Evolutionary conservation across 2,329 filamentous ascomycete species (phyloP).

Genomic region (Exserohilum turcica): DNA sequence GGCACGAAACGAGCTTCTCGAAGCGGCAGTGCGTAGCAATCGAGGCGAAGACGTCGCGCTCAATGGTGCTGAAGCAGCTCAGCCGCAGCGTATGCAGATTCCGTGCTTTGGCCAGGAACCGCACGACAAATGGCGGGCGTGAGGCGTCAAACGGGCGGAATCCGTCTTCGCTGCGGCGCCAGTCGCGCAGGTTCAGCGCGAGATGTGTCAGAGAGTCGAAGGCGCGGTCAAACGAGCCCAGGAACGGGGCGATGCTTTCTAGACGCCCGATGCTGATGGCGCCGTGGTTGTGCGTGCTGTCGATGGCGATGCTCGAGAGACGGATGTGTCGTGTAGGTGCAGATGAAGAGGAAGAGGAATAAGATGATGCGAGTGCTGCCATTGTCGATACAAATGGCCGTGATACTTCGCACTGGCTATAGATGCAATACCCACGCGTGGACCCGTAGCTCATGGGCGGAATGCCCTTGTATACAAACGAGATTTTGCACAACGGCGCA

Average conservation of each 20-base stretch:
- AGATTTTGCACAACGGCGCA: slow-evolving; percentile 1
- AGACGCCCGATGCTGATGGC: slow-evolving; percentile 30
- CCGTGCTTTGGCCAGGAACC: slow-evolving; percentile 32
- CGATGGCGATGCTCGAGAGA: slow-evolving; percentile 13
- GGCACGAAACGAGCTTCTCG: slow-evolving; percentile 19
- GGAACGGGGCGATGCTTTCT: slow-evolving; percentile 23
- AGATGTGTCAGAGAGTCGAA: slow-evolving; percentile 25
- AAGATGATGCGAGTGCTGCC: slow-evolving; percentile 18
- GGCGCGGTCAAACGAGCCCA: slow-evolving; percentile 15
- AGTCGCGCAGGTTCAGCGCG: slow-evolving; percentile 35
- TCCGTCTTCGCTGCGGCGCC: slow-evolving; percentile 29
- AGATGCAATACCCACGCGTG: slow-evolving; percentile 24
- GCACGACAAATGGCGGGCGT: slow-evolving; percentile 32
- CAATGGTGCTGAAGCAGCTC: slow-evolving; percentile 32
- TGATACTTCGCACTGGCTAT: slow-evolving; percentile 35
- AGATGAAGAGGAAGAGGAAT: too few relatives aligned
- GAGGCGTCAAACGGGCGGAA: slow-evolving; percentile 16
- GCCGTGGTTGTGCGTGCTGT: slow-evolving; percentile 10
- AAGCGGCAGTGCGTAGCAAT: slow-evolving; percentile 31
- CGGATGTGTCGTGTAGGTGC: too few relatives aligned
- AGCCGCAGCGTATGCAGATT: slow-evolving; percentile 25
- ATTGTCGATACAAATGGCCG: slow-evolving; percentile 35
- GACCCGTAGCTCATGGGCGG: slow-evolving; percentile 20
- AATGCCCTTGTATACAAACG: slow-evolving; percentile 25
- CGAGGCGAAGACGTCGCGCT: slow-evolving; percentile 28